Evolutionary conservation across 2,329 filamentous ascomycete genomes (phyloP), one percentile per base, ranked within the genome.

Genomic region (Calonectria crousiana): DNA sequence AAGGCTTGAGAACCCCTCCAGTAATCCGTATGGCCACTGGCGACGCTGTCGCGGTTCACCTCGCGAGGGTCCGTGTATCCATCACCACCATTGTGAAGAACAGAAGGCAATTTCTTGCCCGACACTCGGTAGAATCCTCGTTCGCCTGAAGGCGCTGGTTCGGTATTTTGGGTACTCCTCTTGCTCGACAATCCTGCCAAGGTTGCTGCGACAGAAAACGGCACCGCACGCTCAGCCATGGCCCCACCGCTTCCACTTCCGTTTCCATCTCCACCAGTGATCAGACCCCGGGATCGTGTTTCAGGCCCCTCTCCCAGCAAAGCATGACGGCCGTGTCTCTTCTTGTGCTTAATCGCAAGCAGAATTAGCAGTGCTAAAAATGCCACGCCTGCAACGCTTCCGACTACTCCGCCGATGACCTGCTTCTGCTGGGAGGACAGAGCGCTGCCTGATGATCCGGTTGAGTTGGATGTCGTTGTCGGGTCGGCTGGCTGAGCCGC

Each of bases 81-180:
- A 80, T 93, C 92, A 8, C 92, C 92, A 18, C 92, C 92, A 60
- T 86, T 87, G 73, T 91, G 87, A 47, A 93, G 83, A 13, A 93
- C 92, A 2, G 92, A 91, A 4, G 90, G 90, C 71, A 94, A 82
- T 79, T 93, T 93, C 79, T 89, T 89, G 74, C 92, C 92, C 8
- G 92, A 92, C 2, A 94, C 89, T 36, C 91, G 90, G 75, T 92
- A 90, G 81, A 94, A 94, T 0, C 91, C 90, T 74, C 87, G 86
- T 79, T 93, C 91, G 34, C 85, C 87, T 30, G 81, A 83, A 44
- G 85, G 85, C 52, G 82, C 81, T 20, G 80, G 80, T 64, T 76
- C 76, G 66, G 82, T 75, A 65, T 75, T 75, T 36, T 71, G 74
- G 28, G 69, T 67, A 30, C 71, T 76, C 80, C 83, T 85, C 73